Conservation (phyloP, 768 basidiomycete species). For the Rhizopogon vinicolor region DNA sequence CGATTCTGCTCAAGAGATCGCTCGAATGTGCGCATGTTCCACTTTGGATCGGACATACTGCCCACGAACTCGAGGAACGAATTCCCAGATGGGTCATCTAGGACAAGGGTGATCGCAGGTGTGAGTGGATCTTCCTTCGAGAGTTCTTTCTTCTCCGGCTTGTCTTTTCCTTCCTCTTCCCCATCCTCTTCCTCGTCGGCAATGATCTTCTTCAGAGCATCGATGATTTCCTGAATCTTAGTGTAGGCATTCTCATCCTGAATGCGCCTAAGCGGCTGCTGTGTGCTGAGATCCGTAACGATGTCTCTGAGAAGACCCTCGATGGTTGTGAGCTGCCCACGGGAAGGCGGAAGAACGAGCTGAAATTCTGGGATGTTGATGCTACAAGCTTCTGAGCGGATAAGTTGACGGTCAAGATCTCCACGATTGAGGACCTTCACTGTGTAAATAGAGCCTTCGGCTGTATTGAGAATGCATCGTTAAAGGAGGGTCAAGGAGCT, state of each 20-base stretch:
- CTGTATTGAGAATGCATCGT: conserved; percentile 36
- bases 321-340: conserved; percentile 94
- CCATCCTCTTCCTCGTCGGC: conserved; percentile 55
- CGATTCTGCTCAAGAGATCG: conserved; percentile 81
- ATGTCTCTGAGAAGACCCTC: conserved; percentile 89
- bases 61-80: conserved; percentile 93
- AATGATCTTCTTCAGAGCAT: conserved; percentile 57
- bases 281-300: conserved; percentile 68
- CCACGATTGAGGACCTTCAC: conserved; percentile 64
- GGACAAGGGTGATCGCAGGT: conserved; percentile 69
- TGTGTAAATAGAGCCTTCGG: conserved; percentile 81
- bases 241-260: conserved; percentile 68
- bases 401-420: conserved; percentile 91
- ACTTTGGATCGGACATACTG: conserved; percentile 87
- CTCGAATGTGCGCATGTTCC: conserved; percentile 81
- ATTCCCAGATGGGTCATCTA: conserved; percentile 94
- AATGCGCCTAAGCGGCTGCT: conserved; percentile 80
- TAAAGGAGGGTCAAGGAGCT: not conserved
- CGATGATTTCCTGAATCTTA: conserved; percentile 76
- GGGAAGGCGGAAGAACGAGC: conserved; percentile 83
- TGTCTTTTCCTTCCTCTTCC: conserved; percentile 28
- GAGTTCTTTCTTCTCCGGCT: conserved; percentile 21
- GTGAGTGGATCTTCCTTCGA: conserved; percentile 48
- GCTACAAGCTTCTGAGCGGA: conserved; percentile 81
- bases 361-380: conserved; percentile 84